Conservation (phyloP, 176 grass and related monocot genomes). For the Avena insularis region DNA sequence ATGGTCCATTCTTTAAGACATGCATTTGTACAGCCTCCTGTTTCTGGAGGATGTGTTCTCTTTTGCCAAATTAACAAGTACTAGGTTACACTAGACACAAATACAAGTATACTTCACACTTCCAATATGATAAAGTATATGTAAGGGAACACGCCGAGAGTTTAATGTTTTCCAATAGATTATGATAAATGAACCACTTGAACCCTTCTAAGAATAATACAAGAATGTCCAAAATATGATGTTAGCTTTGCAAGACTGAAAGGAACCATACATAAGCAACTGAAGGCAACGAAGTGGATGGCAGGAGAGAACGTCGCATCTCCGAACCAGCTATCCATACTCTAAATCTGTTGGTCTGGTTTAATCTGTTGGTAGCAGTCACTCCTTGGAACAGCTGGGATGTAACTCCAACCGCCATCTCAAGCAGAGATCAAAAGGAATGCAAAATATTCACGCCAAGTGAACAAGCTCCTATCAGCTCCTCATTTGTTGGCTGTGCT, state of each 20-base stretch:
- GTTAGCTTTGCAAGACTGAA: not conserved
- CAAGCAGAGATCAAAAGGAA: constrained; percentile 33
- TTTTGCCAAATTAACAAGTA: constrained; percentile 28
- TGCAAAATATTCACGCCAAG: constrained; percentile 39
- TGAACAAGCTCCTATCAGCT: constrained; percentile 21
- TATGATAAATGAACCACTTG: not conserved
- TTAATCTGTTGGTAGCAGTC: constrained; percentile 47
- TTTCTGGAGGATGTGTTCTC: not conserved
- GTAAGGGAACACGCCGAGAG: not conserved
- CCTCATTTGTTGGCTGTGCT: constrained; percentile 25
- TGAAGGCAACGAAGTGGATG: constrained; percentile 57
- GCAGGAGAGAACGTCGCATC: constrained; percentile 57
- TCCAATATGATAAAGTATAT: not conserved
- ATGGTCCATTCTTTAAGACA: not conserved
- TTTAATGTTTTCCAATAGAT: constrained; percentile 1
- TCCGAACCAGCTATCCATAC: constrained; percentile 44
- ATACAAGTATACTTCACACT: constrained; percentile 8
- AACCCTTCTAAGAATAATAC: not conserved
- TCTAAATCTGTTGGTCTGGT: constrained; percentile 56
- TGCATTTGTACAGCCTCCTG: not conserved
- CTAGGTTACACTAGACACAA: constrained; percentile 22
- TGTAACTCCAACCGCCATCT: constrained; percentile 77
- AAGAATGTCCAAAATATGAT: constrained; percentile 4
- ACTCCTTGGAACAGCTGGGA: constrained; percentile 69
- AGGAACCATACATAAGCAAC: constrained; percentile 54